phyloP scores from a whole-genome alignment of 768 basidiomycete genomes.

The Amyloporia xantha region DNA sequence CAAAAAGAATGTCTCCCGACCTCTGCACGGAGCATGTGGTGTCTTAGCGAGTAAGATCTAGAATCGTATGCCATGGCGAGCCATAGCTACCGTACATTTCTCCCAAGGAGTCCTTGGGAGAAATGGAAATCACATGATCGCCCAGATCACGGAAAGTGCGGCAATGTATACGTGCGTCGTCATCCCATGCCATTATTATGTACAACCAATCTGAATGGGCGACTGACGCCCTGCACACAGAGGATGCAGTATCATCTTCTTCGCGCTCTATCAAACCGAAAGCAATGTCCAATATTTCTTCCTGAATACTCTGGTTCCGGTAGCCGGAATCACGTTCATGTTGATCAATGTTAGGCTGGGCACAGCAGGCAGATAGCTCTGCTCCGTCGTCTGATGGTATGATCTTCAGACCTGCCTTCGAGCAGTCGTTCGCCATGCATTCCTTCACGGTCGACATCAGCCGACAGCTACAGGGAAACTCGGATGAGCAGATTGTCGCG shows the following conservation, averaged over 20 bases:
- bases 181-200: neutral
- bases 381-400: too few relatives aligned
- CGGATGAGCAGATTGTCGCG: too few relatives aligned
- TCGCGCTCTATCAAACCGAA: neutral
- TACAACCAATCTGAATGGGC: neutral
- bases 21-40: too few relatives aligned
- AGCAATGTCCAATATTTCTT: neutral
- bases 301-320: neutral
- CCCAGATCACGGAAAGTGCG: neutral
- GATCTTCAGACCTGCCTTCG: too few relatives aligned
- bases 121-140: neutral
- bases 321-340: slow-evolving; percentile 10
- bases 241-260: neutral
- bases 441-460: too few relatives aligned
- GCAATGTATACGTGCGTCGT: neutral
- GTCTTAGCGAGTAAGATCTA: too few relatives aligned
- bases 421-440: too few relatives aligned
- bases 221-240: neutral
- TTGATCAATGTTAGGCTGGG: slow-evolving; percentile 11
- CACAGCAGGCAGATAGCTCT: neutral
- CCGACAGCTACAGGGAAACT: too few relatives aligned
- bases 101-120: too few relatives aligned
- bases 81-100: too few relatives aligned
- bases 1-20: too few relatives aligned
- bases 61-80: too few relatives aligned